Evolutionary conservation across 805 yeast species (phyloP), one percentile per base, ranked within the genome.

Genomic region (Wickerhamomyces canadensis): DNA sequence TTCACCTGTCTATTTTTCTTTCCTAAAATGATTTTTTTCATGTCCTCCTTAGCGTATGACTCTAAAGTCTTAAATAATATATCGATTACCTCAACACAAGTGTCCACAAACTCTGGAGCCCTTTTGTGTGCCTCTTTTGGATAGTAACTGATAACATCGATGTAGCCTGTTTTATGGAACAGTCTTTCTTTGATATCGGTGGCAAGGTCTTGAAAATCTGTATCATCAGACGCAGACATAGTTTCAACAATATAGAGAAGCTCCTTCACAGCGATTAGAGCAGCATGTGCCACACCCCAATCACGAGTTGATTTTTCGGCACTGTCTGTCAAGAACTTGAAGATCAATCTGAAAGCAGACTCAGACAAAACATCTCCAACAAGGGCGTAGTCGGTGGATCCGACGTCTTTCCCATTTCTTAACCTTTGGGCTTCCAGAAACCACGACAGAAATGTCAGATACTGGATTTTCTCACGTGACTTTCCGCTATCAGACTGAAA

Each of bases 391-490:
- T 64, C 64, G 4, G 58, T 54, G 8, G 55, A 58, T 22, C 51
- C 37, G 19, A 35, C 30, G 18, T 57, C 42, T 16, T 49, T 30
- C 18, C 45, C 43, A 27, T 62, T 54, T 41, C 64, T 50, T 6
- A 51, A 59, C 16, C 82, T 62, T 48, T 83, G 86, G 41, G 76
- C 86, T 24, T 71, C 70, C 33, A 87, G 62, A 48, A 87, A 80
- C 96, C 97, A 91, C 1, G 85, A 68, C 6, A 73, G 61, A 6
- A 84, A 62, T 40, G 74, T 66, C 29, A 84, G 70, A 52, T 72
- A 88, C 31, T 76, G 76, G 34, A 44, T 36, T 13, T 37, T 38
- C 16, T 33, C 37, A 12, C 23, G 18, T 1, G 19, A 9, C n/a
- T 29, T 26, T 4, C 16, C 23, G 1, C 37, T 43, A 27, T 68